Evolutionary conservation across 805 yeast genomes (phyloP).

Genomic region (Ogataea pignaliae): DNA sequence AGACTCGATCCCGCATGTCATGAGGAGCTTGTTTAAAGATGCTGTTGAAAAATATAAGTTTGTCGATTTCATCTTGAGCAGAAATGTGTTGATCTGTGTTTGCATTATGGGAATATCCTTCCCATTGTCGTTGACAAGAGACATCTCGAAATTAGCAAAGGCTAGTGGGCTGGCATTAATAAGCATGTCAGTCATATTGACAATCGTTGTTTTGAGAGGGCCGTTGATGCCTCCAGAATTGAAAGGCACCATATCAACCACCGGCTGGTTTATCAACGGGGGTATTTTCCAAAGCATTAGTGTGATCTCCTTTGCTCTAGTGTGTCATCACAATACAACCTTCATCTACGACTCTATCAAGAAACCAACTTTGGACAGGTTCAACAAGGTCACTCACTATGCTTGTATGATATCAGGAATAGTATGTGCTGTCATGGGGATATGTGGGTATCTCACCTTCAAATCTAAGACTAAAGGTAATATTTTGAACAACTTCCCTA

Average conservation of each 20-base stretch:
- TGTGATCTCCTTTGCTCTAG: constrained; percentile 93
- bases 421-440: constrained; percentile 73
- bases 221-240: constrained; percentile 49
- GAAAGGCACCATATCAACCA: constrained; percentile 43
- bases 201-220: constrained; percentile 69
- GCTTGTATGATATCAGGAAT: constrained; percentile 78
- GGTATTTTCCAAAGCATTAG: constrained; percentile 84
- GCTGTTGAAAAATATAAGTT: constrained; percentile 32
- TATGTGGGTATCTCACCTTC: constrained; percentile 72
- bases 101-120: constrained; percentile 72
- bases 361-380: constrained; percentile 70
- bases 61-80: constrained; percentile 51
- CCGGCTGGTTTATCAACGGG: constrained; percentile 50
- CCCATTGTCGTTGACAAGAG: constrained; percentile 76
- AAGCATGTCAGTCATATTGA: constrained; percentile 77
- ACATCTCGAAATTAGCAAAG: constrained; percentile 80
- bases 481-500: constrained; percentile 79
- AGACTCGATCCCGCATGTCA: constrained; percentile 89
- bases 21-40: constrained; percentile 57
- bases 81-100: constrained; percentile 67
- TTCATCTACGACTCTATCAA: constrained; percentile 82
- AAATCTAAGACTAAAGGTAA: constrained; percentile 81
- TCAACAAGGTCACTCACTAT: constrained; percentile 74
- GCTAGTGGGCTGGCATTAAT: constrained; percentile 82
- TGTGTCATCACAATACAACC: constrained; percentile 92